Percentiles rank a stretch among this genome's conserved stretches.
These are phyloP conservation scores for Sisymbrium altissimum DNA, from an alignment of 345 rosid species.

Conservation along the genomic window DNA sequence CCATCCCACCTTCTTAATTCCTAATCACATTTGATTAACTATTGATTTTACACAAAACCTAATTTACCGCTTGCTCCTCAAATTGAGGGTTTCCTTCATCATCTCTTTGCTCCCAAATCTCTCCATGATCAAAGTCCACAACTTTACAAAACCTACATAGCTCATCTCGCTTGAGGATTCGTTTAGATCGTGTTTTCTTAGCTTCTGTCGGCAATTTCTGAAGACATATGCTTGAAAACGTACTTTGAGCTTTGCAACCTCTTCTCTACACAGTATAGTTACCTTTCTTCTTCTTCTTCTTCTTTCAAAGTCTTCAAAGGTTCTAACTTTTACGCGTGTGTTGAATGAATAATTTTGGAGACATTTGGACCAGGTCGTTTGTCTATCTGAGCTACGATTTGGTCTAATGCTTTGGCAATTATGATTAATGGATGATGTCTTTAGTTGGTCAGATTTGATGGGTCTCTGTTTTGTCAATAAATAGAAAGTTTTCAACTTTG, in stretches of 20 bases:
- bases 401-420: background rate
- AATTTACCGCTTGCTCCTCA: constrained; percentile 8
- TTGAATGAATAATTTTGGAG: background rate
- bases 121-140: background rate
- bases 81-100: background rate
- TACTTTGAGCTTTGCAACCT: background rate
- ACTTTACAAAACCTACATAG: background rate
- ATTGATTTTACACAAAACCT: constrained; percentile 2
- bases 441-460: constrained; percentile 7
- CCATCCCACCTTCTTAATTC: constrained; percentile 8
- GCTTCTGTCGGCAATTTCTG: background rate
- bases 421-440: background rate
- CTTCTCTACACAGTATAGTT: background rate
- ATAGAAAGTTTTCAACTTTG: background rate
- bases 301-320: background rate
- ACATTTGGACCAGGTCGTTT: background rate
- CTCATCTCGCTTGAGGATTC: background rate
- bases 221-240: constrained; percentile 7
- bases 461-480: background rate
- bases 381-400: background rate
- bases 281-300: background rate
- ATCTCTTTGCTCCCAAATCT: background rate
- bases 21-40: constrained; percentile 7
- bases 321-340: background rate
- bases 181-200: constrained; percentile 1